phyloP scores from a whole-genome alignment of 352 stramenopile species.

The Phytopythium delawarense region DNA sequence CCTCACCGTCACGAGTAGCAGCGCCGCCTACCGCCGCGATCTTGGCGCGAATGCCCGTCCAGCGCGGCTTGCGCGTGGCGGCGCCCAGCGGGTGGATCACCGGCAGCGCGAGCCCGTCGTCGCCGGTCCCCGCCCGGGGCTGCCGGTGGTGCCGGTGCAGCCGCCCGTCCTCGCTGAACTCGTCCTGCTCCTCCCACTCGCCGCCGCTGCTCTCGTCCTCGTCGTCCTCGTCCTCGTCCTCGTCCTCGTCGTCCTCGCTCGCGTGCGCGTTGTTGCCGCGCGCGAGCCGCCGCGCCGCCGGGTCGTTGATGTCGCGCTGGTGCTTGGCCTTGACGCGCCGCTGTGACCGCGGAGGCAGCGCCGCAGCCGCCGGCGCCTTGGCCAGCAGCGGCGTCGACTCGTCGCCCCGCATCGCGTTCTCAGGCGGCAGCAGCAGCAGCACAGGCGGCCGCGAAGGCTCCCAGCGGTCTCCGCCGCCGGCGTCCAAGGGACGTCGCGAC shows the following conservation, averaged over 20 bases:
- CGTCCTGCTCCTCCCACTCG: conserved; percentile 4
- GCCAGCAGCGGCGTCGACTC: conserved; percentile 16
- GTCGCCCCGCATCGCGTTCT: neutral
- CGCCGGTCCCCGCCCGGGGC: conserved; percentile 8
- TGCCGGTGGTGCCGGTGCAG: conserved; percentile 10
- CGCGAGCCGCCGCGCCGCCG: neutral
- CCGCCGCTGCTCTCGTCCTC: conserved; percentile 3
- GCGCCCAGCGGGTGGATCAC: conserved; percentile 15
- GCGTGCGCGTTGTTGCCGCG: conserved; percentile 1
- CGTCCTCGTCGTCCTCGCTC: neutral
- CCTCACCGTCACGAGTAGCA: neutral
- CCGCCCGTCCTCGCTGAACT: conserved; percentile 5
- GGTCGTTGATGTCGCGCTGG: conserved; percentile 1
- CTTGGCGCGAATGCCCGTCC: conserved; percentile 32
- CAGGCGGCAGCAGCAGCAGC: too few species aligned
- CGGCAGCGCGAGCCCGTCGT: conserved; percentile 10
- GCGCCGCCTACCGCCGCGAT: conserved; percentile 12
- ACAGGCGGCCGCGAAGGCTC: too few species aligned
- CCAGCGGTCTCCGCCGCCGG: too few species aligned
- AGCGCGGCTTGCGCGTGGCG: conserved; percentile 27
- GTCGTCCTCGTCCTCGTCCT: conserved; percentile 4
- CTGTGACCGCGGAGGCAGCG: conserved; percentile 3
- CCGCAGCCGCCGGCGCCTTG: neutral
- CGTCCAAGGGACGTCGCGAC: too few species aligned
- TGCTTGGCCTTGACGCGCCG: conserved; percentile 3